These are phyloP conservation scores for Xerocomus minutiporus DNA, from an alignment of 1,284 basidiomycete species.

Conservation along the genomic window DNA sequence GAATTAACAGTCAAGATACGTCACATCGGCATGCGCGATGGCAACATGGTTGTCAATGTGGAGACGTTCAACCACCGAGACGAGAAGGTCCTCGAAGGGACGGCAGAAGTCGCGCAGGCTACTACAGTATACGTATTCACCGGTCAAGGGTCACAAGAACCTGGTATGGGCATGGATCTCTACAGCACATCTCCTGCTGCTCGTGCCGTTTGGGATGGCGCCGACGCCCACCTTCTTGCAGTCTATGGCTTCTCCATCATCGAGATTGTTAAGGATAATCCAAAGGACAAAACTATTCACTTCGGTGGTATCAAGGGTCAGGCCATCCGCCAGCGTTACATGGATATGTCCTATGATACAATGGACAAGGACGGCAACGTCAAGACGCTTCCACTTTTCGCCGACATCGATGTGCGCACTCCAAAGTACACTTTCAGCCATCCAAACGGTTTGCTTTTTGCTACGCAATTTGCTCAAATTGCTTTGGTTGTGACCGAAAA, in stretches of 20 bases:
- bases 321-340: constrained; percentile 95
- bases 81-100: constrained; percentile 89
- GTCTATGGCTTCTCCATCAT: constrained; percentile 98
- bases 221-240: constrained; percentile 87
- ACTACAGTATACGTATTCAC: constrained; percentile 97
- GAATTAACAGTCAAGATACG: constrained; percentile 84
- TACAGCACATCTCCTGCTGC: constrained; percentile 92
- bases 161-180: constrained; percentile 99
- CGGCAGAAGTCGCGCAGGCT: constrained; percentile 90
- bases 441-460: constrained; percentile 91
- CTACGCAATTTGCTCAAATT: constrained; percentile 98
- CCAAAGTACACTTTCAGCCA: constrained; percentile 97
- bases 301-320: constrained; percentile 99
- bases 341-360: constrained; percentile 98
- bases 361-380: constrained; percentile 94
- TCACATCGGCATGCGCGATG: constrained; percentile 88
- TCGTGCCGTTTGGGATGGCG: constrained; percentile 94
- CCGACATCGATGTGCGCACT: constrained; percentile 88
- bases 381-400: constrained; percentile 91
- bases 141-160: constrained; percentile 97
- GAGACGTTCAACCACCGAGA: constrained; percentile 83
- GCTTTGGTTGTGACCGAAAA: constrained; percentile 97
- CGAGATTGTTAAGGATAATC: constrained; percentile 97
- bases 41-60: constrained; percentile 89
- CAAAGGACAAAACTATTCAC: constrained; percentile 96